A percentile compares a stretch with the other conserved stretches of the same genome.
Conservation (phyloP, 2,329 filamentous ascomycete genomes). For the Diaporthe vaccinii region DNA sequence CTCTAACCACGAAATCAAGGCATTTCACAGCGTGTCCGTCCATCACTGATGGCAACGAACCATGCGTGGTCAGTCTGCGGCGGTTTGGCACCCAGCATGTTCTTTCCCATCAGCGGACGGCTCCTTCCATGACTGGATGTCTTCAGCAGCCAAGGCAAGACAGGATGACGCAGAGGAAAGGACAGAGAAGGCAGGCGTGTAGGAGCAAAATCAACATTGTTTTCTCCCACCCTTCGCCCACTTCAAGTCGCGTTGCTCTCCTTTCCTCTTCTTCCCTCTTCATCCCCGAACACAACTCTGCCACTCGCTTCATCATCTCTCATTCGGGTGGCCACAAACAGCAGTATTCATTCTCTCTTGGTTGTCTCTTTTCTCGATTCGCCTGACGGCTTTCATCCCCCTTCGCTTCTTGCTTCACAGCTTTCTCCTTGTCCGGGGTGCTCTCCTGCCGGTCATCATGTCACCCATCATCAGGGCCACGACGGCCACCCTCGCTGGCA, state of each 20-base stretch:
- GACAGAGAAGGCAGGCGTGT: conserved; percentile 13
- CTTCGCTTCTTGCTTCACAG: neutral
- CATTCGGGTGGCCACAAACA: conserved; percentile 26
- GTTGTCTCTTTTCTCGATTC: conserved; percentile 20
- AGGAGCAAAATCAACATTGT: conserved; percentile 22
- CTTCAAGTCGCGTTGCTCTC: neutral
- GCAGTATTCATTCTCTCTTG: conserved; percentile 19
- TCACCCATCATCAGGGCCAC: conserved; percentile 23
- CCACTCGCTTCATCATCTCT: conserved; percentile 30
- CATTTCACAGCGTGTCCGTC: neutral
- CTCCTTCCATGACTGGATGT: neutral
- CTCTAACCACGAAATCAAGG: neutral
- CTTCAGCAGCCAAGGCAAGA: neutral
- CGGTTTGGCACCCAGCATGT: neutral
- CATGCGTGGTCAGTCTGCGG: neutral
- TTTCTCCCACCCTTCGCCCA: conserved; percentile 6
- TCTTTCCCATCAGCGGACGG: neutral
- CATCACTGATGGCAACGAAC: neutral
- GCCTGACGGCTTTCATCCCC: neutral
- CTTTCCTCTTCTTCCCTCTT: conserved; percentile 1
- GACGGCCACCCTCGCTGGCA: conserved; percentile 11
- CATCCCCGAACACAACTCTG: conserved; percentile 15
- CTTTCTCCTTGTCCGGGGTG: neutral
- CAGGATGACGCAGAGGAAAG: neutral
- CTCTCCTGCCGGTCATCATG: conserved; percentile 34